Evolutionary conservation across 2,329 filamentous ascomycete genomes (phyloP), one percentile per base, ranked within the genome.

Genomic region (Monascus ruber): DNA sequence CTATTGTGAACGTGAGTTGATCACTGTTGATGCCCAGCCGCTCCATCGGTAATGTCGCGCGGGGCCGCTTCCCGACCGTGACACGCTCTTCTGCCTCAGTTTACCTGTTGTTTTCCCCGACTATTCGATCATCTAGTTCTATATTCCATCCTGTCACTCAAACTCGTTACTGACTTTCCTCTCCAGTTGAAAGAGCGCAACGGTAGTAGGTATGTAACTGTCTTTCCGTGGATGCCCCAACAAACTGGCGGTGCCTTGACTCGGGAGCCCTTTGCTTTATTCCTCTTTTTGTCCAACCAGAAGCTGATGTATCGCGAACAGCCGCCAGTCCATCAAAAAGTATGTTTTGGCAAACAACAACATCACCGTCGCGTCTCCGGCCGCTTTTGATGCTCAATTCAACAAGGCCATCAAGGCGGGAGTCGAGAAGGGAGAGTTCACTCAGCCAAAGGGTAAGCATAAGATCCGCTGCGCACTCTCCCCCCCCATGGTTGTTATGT

Each of bases 351-450:
- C 74, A 59, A 84, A 83, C 74, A 83, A 83, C 71, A 75, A 74
- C 56, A 68, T 80, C 53, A 68, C 65, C 48, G 64, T 64, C 46
- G 67, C 73, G 40, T 70, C 65, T 48, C 72, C 74, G 46, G 63
- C 65, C 40, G 69, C 71, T 41, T 83, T 84, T 62, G 79, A 79
- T 60, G 74, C 74, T 45, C 81, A 87, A 55, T 86, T 93, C 77
- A 91, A 91, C 79, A 83, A 82, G 65, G 85, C 85, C 39, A 73
- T 93, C 60, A 78, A 82, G 68, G 69, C 72, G 43, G 87, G 87
- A 63, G 86, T 88, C 53, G 85, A 93, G 57, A 87, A 83, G 73
- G 85, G 84, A 47, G 74, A 84, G 55, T 94, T 94, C 61, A 75
- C 80, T 58, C 86, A 89, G 64, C 88, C 87, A 58, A 94, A 94